Conservation (phyloP, 2,329 filamentous ascomycete species). For the Arthroderma sp. region DNA sequence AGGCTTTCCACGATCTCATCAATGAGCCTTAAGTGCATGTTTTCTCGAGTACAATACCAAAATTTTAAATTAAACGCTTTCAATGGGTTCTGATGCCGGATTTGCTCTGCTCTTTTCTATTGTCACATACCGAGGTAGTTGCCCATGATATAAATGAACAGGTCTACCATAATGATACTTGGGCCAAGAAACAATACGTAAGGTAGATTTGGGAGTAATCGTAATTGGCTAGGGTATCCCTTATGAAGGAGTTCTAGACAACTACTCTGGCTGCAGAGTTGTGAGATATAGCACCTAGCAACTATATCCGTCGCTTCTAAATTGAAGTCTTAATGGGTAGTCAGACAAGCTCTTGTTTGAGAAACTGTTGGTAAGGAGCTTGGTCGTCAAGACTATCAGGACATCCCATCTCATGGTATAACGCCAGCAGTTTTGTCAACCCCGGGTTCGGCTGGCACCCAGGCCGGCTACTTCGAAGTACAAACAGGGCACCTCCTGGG, state of each 20-base stretch:
- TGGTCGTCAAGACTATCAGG: conserved; percentile 57
- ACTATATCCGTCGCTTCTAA: no score
- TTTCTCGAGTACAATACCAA: not conserved
- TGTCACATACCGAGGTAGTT: conserved; percentile 1
- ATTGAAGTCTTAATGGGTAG: no score
- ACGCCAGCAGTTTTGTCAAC: conserved; percentile 74
- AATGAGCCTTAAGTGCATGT: conserved; percentile 38
- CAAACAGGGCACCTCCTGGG: conserved; percentile 53
- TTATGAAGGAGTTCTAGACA: no score
- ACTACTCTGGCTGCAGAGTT: no score
- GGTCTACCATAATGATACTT: conserved; percentile 3
- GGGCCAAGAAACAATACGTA: not conserved
- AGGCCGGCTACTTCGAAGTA: conserved; percentile 57
- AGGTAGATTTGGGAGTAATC: no score
- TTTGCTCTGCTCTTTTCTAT: not conserved
- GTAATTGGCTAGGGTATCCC: no score
- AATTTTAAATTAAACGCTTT: conserved; percentile 3
- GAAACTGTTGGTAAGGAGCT: conserved; percentile 47
- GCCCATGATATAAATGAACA: not conserved
- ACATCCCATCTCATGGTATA: conserved; percentile 80
- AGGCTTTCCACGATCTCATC: conserved; percentile 43
- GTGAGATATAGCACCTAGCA: no score
- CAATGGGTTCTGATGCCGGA: not conserved
- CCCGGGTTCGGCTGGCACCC: conserved; percentile 80
- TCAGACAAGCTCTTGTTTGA: conserved; percentile 40